These are phyloP conservation scores for Metarhizium guizhouense DNA, from an alignment of 2,329 filamentous ascomycete species.

Conservation along the genomic window DNA sequence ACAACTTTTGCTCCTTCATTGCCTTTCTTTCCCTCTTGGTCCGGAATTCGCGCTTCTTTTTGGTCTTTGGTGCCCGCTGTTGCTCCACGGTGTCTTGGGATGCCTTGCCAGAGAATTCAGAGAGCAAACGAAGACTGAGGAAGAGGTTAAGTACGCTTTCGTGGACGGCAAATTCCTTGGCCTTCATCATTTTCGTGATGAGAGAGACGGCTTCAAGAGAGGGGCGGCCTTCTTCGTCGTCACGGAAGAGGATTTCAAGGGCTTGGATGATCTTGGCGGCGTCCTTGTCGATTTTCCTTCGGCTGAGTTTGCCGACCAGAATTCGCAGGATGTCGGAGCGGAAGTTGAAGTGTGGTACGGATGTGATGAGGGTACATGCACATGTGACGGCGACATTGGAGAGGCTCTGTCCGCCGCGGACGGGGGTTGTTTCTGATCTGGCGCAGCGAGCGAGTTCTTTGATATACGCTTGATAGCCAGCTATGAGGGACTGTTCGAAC, in stretches of 20 bases:
- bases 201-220: constrained; percentile 80
- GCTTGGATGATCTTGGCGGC: constrained; percentile 71
- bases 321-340: constrained; percentile 81
- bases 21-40: constrained; percentile 83
- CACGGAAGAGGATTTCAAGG: constrained; percentile 70
- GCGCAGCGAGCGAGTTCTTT: constrained; percentile 63
- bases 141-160: constrained; percentile 87
- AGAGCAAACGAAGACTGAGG: constrained; percentile 76
- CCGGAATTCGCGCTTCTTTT: constrained; percentile 72
- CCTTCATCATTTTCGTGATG: constrained; percentile 92
- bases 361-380: constrained; percentile 68
- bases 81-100: constrained; percentile 68
- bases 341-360: constrained; percentile 97
- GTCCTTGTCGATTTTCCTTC: constrained; percentile 60
- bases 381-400: constrained; percentile 75
- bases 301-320: constrained; percentile 73
- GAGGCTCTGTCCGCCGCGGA: constrained; percentile 39
- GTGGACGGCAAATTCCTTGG: constrained; percentile 70
- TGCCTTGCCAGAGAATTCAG: constrained; percentile 77
- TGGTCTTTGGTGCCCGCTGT: constrained; percentile 25
- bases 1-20: constrained; percentile 72
- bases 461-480: constrained; percentile 78
- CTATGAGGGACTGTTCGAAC: constrained; percentile 82
- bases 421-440: constrained; percentile 39
- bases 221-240: constrained; percentile 83